Conservation (phyloP, 257 asterid species). For the Solanum pinnatisectum region DNA sequence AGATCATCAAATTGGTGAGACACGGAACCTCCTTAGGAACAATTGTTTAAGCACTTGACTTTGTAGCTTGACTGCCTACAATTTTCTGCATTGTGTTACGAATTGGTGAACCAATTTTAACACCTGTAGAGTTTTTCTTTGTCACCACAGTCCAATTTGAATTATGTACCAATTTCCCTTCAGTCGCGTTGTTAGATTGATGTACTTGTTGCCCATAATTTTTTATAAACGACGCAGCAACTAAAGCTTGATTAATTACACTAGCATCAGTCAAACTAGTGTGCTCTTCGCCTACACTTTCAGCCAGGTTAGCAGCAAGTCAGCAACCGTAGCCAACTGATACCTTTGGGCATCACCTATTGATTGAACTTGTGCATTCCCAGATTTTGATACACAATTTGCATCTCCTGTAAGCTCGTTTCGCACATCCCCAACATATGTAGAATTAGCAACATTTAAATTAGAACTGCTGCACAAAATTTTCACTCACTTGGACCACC, state of each 20-base stretch:
- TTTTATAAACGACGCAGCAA: no score
- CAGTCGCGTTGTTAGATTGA: not conserved
- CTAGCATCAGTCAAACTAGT: not conserved
- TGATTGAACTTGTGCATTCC: not conserved
- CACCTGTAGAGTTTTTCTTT: not conserved
- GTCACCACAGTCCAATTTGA: not conserved
- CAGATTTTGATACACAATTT: not conserved
- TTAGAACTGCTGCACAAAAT: not conserved
- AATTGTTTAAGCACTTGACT: no score
- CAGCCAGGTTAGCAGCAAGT: not conserved
- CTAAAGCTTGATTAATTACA: not conserved
- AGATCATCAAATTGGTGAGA: no score
- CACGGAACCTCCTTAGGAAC: no score
- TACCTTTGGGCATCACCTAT: not conserved
- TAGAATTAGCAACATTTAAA: not conserved
- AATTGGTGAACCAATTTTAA: not conserved
- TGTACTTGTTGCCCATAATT: no score
- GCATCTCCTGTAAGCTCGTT: not conserved
- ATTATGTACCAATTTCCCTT: not conserved
- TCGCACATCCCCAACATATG: not conserved
- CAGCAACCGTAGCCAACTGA: not conserved
- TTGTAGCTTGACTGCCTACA: not conserved
- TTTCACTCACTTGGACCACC: not conserved
- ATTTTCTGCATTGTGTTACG: not conserved
- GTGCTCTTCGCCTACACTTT: not conserved